These are phyloP conservation scores for Taiozyma sp. DNA, from an alignment of 1,139 yeast species.

Conservation along the genomic window DNA sequence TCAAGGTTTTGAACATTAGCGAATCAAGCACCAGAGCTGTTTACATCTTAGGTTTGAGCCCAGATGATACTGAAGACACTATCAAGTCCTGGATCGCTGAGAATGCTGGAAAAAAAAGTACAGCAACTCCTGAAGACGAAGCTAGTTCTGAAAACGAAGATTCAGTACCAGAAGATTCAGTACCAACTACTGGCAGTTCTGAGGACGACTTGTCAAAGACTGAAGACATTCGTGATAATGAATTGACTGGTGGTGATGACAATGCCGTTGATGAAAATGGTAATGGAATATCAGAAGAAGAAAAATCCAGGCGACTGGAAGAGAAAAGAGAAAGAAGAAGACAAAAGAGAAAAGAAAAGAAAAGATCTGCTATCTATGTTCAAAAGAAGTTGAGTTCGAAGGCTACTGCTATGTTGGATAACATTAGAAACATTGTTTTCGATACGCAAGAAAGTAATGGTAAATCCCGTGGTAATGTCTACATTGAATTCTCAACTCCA, in stretches of 20 bases:
- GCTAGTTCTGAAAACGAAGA: constrained; percentile 17
- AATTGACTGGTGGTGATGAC: constrained; percentile 19
- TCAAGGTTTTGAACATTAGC: constrained; percentile 11
- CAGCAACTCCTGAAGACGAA: not conserved
- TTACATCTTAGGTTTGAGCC: constrained; percentile 10
- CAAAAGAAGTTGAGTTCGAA: constrained; percentile 4
- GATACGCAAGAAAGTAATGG: constrained; percentile 16
- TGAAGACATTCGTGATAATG: constrained; percentile 2
- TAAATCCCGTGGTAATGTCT: constrained; percentile 15
- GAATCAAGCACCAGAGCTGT: constrained; percentile 13
- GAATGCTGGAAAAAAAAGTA: not conserved
- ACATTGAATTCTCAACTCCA: constrained; percentile 10
- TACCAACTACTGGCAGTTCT: constrained; percentile 1
- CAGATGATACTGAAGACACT: constrained; percentile 10
- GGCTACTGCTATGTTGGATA: constrained; percentile 5
- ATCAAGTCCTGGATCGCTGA: constrained; percentile 12
- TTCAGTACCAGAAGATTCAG: constrained; percentile 12
- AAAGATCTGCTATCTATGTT: constrained; percentile 4
- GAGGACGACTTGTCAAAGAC: constrained; percentile 2
- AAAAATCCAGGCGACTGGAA: constrained; percentile 7
- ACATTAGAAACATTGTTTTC: constrained; percentile 7
- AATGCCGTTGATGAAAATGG: constrained; percentile 9
- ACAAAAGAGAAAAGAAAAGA: not conserved
- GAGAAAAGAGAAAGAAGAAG: constrained; percentile 8
- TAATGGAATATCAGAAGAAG: not conserved